These are phyloP conservation scores for Asterochloris erici DNA, from an alignment of 139 green algal species.

Conservation along the genomic window DNA sequence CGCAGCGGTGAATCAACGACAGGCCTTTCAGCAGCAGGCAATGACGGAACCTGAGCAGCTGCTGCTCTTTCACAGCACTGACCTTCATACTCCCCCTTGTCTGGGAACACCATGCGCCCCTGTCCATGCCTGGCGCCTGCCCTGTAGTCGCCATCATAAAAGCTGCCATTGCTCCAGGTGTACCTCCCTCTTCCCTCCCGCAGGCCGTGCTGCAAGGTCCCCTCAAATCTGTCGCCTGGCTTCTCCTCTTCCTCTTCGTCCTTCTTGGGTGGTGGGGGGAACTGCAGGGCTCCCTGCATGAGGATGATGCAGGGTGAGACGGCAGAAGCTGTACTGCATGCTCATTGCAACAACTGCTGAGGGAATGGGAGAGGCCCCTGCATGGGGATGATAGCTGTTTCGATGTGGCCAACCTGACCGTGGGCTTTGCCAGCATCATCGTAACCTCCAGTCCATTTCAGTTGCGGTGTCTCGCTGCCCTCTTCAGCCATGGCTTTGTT, in stretches of 20 bases:
- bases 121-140: conserved; percentile 47
- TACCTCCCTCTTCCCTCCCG: conserved; percentile 48
- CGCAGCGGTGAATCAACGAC: too few relatives aligned
- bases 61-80: background rate
- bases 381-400: background rate
- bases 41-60: background rate
- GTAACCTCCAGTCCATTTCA: conserved; percentile 43
- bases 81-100: conserved; percentile 57
- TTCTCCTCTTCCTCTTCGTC: conserved; percentile 56
- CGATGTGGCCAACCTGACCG: conserved; percentile 26
- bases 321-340: background rate
- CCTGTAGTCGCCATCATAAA: conserved; percentile 48
- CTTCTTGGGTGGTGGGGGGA: conserved; percentile 29
- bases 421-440: conserved; percentile 53
- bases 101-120: conserved; percentile 44
- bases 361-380: background rate
- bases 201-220: conserved; percentile 40
- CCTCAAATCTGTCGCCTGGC: conserved; percentile 50
- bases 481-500: background rate
- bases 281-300: conserved; percentile 41
- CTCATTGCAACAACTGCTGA: background rate
- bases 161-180: conserved; percentile 45
- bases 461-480: background rate
- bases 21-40: too few relatives aligned
- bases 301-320: background rate